Evolutionary conservation across 768 basidiomycete species (phyloP).

Genomic region (Lentinula sp.): DNA sequence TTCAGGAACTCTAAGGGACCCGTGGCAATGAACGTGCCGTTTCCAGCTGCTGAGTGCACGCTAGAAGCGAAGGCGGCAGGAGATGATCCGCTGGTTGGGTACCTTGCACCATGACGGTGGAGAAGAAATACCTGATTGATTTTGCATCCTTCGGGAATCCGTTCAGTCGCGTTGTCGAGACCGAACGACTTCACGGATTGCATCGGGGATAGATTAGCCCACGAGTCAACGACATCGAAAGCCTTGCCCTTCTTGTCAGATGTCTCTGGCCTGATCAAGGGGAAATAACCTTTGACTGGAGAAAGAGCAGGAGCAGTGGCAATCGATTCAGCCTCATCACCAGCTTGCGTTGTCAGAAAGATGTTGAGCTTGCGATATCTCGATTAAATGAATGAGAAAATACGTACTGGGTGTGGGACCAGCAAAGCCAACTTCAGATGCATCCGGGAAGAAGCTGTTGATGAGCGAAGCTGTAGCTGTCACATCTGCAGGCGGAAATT

Average conservation of each 20-base stretch:
- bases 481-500: slow-evolving; percentile 35
- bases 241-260: slow-evolving; percentile 19
- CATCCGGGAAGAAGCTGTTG: slow-evolving; percentile 34
- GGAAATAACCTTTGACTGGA: slow-evolving; percentile 29
- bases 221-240: slow-evolving; percentile 40
- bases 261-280: slow-evolving; percentile 34
- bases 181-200: slow-evolving; percentile 47
- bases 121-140: slow-evolving; percentile 51
- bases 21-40: slow-evolving; percentile 39
- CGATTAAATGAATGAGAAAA: not conserved
- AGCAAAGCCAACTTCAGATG: slow-evolving; percentile 35
- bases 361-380: not conserved
- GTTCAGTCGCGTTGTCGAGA: slow-evolving; percentile 38
- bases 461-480: slow-evolving; percentile 22
- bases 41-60: slow-evolving; percentile 38
- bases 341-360: slow-evolving; percentile 24
- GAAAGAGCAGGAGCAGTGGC: slow-evolving; percentile 36
- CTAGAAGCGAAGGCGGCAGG: slow-evolving; percentile 38
- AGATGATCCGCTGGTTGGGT: slow-evolving; percentile 41
- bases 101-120: slow-evolving; percentile 67
- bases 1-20: slow-evolving; percentile 65
- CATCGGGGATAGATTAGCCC: slow-evolving; percentile 47
- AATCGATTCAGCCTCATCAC: slow-evolving; percentile 35
- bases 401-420: slow-evolving; percentile 45
- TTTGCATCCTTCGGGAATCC: slow-evolving; percentile 40